Evolutionary conservation across 306 rosid genomes (phyloP), one percentile per base, ranked within the genome.

Genomic region (Cicer judaicum): DNA sequence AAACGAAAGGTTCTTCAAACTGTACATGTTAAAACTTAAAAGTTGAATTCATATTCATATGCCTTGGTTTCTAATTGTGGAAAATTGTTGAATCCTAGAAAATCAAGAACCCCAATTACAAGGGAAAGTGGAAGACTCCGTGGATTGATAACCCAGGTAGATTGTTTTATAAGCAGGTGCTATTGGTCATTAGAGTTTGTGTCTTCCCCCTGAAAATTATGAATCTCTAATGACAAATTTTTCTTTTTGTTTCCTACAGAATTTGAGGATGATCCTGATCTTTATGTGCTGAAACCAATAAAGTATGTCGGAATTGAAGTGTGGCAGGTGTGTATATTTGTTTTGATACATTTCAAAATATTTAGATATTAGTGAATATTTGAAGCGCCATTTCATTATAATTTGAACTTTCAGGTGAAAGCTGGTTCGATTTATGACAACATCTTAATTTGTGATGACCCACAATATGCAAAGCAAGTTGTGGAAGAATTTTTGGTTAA

Each of bases 81-180:
- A 49, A 24, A 61, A 70, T 78, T 85, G 72, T 40, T 72, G 65
- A 55, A 18, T 52, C 12, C 56, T 93, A 94, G 98, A 94, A 84
- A 91, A 81, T 94, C 87, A 94, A 91, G 88, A 94, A 94, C 79
- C 97, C 98, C 71, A 88, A 91, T 78, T 94, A 94, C 83, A 94
- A 89, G 71, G 97, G 98, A 64, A 94, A 91, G 79, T 94, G 98
- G 98, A 94, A 86, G 89, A 86, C 47, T 79, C 96, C 91, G 9
- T 94, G 90, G 92, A 88, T 91, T 81, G 96, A 94, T 83, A 94
- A 94, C 84, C 97, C 97, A 64, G 98, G 98, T 91, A 88, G 34
- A 42, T 73, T 73, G 16, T 16, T 49, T 46, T 74, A 14, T 53
- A 39, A 73, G 57, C 42, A 67, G 64, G 64, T 64, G 48, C 49